Base-by-base conservation (phyloP, 2,329 filamentous ascomycete species). In the Geosmithia flava region DNA sequence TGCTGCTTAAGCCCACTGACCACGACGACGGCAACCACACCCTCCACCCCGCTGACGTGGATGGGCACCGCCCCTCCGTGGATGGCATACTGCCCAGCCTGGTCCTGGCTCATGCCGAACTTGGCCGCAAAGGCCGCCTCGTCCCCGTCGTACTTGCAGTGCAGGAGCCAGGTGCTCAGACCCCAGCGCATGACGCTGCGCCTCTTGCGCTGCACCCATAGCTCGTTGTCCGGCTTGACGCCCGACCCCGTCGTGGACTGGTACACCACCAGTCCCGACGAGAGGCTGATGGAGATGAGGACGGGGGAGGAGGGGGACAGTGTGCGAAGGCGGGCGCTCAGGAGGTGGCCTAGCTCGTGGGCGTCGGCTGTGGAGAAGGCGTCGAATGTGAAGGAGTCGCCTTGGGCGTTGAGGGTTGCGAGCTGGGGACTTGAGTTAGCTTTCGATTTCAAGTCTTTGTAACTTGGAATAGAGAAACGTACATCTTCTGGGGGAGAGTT, bases 51-150 rank as follows among this genome's bases (percentile, higher is more conserved):
- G 47, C 68, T 68, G 7, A 91, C 85, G 7, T 79, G 72, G 30
- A 91, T 75, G 0, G 87, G 87, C 53, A 87, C 79, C 0, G 74
- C 87, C 20, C 87, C 87, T 0, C 87, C 87, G 62, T 90, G 85
- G 52, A 89, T 85, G 1, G 85, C 85, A 68, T 85, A 91, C 30
- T 76, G 69, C 48, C 72, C 70, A 2, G 72, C 74, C 16, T 71
- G 69, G 46, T 72, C 74, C 41, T 68, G 65, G 6, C 75, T 72
- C 57, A 90, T 67, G 33, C 74, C 80, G 58, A 77, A 85, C 60
- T 84, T 83, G 30, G 71, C 70, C 41, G 73, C 72, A 62, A 91
- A 89, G 2, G 66, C 68, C 20, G 59, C 68, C 65, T 88, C 82
- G 52, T 88, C 74, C 11, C 78, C 77, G 1, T 58, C 60, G 53